Evolutionary conservation across 1,284 basidiomycete genomes (phyloP).

Genomic region (Ceratobasidium sp.): DNA sequence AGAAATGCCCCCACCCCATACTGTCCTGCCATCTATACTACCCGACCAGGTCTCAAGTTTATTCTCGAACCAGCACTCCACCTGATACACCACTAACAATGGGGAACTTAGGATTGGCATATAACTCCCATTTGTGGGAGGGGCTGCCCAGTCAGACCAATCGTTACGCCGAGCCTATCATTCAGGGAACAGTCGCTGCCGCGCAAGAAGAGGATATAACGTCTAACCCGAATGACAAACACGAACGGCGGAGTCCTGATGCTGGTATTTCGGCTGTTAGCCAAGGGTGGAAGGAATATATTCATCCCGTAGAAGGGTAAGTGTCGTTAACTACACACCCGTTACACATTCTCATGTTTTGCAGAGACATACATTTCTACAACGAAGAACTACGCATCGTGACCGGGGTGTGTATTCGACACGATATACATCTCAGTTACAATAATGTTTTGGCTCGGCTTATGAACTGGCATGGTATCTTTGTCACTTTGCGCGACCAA

Average conservation of each 20-base stretch:
- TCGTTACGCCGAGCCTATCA: conserved; percentile 3
- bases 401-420: conserved; percentile 14
- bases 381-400: neutral
- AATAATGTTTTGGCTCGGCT: neutral
- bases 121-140: conserved; percentile 1
- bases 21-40: no score
- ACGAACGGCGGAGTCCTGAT: neutral
- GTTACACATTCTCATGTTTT: neutral
- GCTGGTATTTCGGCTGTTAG: neutral
- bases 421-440: no score
- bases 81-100: no score
- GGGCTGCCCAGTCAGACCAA: conserved; percentile 16
- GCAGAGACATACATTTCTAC: conserved; percentile 5
- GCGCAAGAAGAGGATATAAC: no score
- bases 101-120: no score
- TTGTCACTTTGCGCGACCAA: neutral
- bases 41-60: no score
- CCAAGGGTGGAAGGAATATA: neutral
- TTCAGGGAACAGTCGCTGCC: neutral
- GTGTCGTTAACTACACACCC: neutral
- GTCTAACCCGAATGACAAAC: no score
- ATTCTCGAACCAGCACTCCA: no score
- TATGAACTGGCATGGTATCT: neutral
- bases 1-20: no score
- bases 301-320: conserved; percentile 13